Conservation (phyloP, 305 asterid genomes). For the Fraxinus paxiana region DNA sequence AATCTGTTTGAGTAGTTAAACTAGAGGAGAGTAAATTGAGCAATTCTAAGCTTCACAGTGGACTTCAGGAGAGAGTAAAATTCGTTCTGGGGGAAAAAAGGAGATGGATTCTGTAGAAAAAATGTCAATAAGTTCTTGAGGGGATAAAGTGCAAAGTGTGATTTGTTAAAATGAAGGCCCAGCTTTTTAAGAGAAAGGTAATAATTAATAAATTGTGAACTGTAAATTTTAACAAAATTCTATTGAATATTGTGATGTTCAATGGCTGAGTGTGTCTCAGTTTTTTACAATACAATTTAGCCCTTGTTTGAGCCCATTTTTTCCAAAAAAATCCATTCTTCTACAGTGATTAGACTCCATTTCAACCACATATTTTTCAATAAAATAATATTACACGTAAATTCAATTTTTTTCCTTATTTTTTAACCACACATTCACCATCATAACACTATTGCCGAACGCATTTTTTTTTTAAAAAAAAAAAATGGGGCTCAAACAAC, state of each 20-base stretch:
- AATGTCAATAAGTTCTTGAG: neutral
- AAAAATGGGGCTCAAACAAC: too few species aligned
- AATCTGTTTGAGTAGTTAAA: constrained; percentile 9
- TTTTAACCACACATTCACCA: neutral
- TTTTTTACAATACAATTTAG: neutral
- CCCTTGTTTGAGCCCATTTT: neutral
- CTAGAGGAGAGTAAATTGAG: neutral
- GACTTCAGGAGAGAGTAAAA: neutral
- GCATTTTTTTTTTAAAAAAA: too few species aligned
- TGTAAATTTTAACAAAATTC: neutral
- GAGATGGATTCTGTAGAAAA: neutral
- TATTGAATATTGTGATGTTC: neutral
- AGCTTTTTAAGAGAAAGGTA: neutral
- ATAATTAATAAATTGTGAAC: neutral
- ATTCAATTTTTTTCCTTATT: neutral
- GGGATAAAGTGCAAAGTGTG: neutral
- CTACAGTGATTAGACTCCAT: neutral
- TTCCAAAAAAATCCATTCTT: neutral
- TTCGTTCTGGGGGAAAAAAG: neutral
- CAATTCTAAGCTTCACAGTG: neutral
- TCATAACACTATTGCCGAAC: neutral
- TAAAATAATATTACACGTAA: neutral
- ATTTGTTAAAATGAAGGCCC: neutral
- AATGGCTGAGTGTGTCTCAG: neutral
- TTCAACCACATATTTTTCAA: neutral